Evolutionary conservation across 768 basidiomycete species (phyloP), one percentile per base, ranked within the genome.

Genomic region (Rhodotorula diobovata): DNA sequence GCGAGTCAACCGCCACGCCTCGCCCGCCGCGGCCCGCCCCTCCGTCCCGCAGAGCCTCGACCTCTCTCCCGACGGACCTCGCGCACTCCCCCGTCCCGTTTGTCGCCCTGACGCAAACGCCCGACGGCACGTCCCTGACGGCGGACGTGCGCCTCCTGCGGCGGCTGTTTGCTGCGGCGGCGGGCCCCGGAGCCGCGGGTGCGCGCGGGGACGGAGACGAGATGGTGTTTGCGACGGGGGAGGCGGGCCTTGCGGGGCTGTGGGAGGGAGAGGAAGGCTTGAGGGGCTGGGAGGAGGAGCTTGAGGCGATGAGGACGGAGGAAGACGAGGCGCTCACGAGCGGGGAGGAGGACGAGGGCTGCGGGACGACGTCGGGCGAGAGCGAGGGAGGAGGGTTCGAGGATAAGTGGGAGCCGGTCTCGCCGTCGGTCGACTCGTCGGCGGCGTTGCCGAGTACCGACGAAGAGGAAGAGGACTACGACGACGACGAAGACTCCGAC

Each of bases 71-170:
- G 23, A 67, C 72, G 28, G n/a, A 39, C 53, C 43, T 64, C 51
- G 34, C 34, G 25, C 58, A 34, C 41, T 20, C 30, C 55, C 59
- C 66, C 80, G 77, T 57, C n/a, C 86, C 89, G 6, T 91, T 92
- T 81, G 87, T 91, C 80, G 89, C 86, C 72, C 88, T 91, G 77
- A 90, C 89, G 28, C 84, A 89, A 70, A 90, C 90, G 12, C 80
- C 83, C 32, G 90, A 91, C 79, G 88, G 88, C 4, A 88, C 89
- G 34, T 89, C 88, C 20, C 81, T 92, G 62, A 89, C 89, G 4
- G 86, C 90, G 8, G 88, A 89, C 63, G 86, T 87, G 18, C 82
- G 84, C 50, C 80, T 88, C 34, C 85, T 92, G 18, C 86, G 89
- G 23, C 82, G 85, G 46, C 80, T 90, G 15, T 92, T 91, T 79